A percentile compares a stretch with the other conserved stretches of the same genome.
Evolutionary conservation across 169 alveolate genomes (phyloP).

Genomic region (Plasmodium coatneyi): DNA sequence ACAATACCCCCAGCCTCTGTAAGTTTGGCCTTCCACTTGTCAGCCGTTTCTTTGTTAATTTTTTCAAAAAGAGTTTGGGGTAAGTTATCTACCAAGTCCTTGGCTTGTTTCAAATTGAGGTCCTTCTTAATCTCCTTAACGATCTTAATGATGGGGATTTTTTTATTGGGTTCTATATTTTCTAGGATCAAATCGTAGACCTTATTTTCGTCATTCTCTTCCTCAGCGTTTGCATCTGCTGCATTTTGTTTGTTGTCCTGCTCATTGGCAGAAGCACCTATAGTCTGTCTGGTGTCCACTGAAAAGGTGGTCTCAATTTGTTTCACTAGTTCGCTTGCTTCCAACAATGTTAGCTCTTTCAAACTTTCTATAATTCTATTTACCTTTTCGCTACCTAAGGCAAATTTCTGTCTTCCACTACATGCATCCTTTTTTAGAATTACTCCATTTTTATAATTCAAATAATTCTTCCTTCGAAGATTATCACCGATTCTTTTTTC

Average conservation of each 20-base stretch:
- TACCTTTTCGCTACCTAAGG: constrained; percentile 74
- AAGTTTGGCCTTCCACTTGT: constrained; percentile 70
- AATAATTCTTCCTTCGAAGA: constrained; percentile 12
- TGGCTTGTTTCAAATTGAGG: constrained; percentile 77
- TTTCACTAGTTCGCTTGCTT: constrained; percentile 85
- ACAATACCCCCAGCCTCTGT: constrained; percentile 75
- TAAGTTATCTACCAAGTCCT: constrained; percentile 82
- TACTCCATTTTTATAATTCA: constrained; percentile 29
- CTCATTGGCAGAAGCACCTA: constrained; percentile 56
- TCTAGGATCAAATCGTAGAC: constrained; percentile 78
- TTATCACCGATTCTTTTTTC: constrained; percentile 9
- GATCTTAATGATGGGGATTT: constrained; percentile 77
- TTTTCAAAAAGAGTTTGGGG: constrained; percentile 78
- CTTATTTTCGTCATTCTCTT: constrained; percentile 82
- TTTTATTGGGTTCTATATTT: constrained; percentile 75
- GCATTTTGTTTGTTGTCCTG: constrained; percentile 66
- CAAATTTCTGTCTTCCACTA: neutral
- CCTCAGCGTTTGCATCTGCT: constrained; percentile 50
- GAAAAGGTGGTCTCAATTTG: constrained; percentile 84
- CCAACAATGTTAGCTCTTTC: constrained; percentile 81
- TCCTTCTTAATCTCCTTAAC: constrained; percentile 79
- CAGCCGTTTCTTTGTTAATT: constrained; percentile 79
- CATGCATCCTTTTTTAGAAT: constrained; percentile 4
- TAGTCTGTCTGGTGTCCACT: constrained; percentile 78
- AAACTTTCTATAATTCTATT: constrained; percentile 80